These are phyloP conservation scores for Aspergillus tubingensis DNA, from an alignment of 2,329 filamentous ascomycete species.

Conservation along the genomic window DNA sequence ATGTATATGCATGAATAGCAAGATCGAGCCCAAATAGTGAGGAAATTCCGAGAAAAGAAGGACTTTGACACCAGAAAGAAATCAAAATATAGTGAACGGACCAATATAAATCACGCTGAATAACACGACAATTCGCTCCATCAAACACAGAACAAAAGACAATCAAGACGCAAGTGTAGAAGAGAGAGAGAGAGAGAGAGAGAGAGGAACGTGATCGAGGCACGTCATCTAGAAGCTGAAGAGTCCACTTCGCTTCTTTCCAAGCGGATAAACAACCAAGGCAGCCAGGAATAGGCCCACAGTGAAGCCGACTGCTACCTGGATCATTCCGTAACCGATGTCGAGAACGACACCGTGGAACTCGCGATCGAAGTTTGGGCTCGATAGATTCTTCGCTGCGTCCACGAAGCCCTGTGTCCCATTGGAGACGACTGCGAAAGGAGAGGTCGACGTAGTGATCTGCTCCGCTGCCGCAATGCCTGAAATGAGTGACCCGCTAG, in stretches of 20 bases:
- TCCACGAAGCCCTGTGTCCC: constrained; percentile 35
- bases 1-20: neutral
- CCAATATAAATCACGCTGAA: neutral
- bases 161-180: neutral
- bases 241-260: constrained; percentile 51
- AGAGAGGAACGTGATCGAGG: neutral
- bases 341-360: constrained; percentile 42
- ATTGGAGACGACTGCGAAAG: constrained; percentile 49
- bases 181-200: neutral
- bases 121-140: neutral
- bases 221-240: constrained; percentile 45
- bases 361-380: constrained; percentile 15
- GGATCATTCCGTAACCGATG: constrained; percentile 52
- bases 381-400: constrained; percentile 30
- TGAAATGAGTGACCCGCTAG: constrained; percentile 59
- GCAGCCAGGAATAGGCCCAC: constrained; percentile 52
- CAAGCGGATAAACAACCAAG: constrained; percentile 51
- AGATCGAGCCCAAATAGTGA: neutral
- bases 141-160: neutral
- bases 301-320: constrained; percentile 53
- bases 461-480: constrained; percentile 62
- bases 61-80: neutral
- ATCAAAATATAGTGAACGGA: neutral
- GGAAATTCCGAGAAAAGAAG: neutral
- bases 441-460: constrained; percentile 41